Evolutionary conservation across 2,329 filamentous ascomycete genomes (phyloP), one percentile per base, ranked within the genome.

Genomic region (Thelonectria discophora): DNA sequence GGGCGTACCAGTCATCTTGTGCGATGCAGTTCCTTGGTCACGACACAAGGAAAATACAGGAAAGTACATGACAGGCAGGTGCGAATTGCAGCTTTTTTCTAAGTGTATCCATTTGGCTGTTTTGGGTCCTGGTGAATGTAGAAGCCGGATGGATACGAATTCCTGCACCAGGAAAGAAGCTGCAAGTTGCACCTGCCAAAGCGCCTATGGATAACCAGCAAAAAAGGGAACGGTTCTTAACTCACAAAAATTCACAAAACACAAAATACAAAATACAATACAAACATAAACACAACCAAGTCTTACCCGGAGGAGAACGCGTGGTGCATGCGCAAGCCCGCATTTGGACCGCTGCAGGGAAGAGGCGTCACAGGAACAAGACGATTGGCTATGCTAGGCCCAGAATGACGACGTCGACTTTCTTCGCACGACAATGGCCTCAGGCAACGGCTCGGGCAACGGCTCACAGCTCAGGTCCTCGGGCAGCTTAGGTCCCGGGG

Each of bases 391-490:
- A 34, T 50, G 24, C 24, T n/a, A 17, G 51, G 45, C 53, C 60
- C 49, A 40, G 15, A 52, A 67, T 71, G 69, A 71, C 69, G 68
- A 66, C 63, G 27, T 62, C 48, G 65, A 63, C 60, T 65, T 61
- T 52, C 21, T 15, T 15, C 15, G 34, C 34, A 37, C 34, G 34
- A 37, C 34, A 2, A 37, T 37, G 34, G 15, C 34, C 34, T 37
- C 34, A 37, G 34, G 34, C 34, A 34, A 37, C 34, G 2, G 6
- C 34, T 37, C 7, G 15, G 34, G 34, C n/a, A n/a, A n/a, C n/a
- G n/a, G n/a, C n/a, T n/a, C n/a, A n/a, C 34, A 13, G 6, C 34
- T 37, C 7, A 37, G 34, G 34, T 15, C 34, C 34, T 37, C 34
- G 7, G 34, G 34, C 34, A 37, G 7, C 34, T 11, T 3, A 37